Evolutionary conservation across 1,284 basidiomycete genomes (phyloP).

Genomic region (Sanghuangporus baumii): DNA sequence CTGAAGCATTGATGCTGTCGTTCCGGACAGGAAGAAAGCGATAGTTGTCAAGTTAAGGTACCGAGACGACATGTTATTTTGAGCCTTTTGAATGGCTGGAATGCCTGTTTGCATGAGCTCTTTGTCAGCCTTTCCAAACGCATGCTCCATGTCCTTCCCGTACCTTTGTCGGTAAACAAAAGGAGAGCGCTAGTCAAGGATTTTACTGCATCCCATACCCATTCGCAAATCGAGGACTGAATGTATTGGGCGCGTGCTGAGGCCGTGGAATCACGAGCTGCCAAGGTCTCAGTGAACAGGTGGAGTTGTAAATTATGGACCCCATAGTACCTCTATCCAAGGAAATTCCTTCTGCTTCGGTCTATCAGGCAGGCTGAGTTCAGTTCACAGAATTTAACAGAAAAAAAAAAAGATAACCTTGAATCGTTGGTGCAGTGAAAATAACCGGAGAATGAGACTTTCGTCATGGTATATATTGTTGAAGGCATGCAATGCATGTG

Average conservation of each 20-base stretch:
- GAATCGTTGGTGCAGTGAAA: background rate
- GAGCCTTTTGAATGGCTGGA: background rate
- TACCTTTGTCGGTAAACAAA: background rate
- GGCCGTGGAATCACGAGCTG: background rate
- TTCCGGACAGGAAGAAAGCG: conserved; percentile 1
- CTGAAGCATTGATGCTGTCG: conserved; percentile 5
- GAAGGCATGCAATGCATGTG: background rate
- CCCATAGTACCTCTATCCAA: background rate
- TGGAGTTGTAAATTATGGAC: background rate
- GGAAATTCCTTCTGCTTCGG: background rate
- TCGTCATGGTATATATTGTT: conserved; percentile 1
- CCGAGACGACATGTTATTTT: background rate
- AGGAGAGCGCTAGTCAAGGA: background rate
- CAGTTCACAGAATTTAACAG: background rate
- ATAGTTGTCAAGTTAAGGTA: conserved; percentile 9
- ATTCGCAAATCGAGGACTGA: background rate
- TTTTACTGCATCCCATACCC: background rate
- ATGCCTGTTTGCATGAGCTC: background rate
- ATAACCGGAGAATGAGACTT: background rate
- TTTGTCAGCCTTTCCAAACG: background rate
- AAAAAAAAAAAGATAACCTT: background rate
- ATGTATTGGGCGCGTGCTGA: background rate
- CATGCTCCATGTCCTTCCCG: background rate
- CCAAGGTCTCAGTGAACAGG: background rate
- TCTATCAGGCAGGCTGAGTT: background rate